Conservation (phyloP, 495 filamentous ascomycete genomes). For the Penicillium samsonianum region DNA sequence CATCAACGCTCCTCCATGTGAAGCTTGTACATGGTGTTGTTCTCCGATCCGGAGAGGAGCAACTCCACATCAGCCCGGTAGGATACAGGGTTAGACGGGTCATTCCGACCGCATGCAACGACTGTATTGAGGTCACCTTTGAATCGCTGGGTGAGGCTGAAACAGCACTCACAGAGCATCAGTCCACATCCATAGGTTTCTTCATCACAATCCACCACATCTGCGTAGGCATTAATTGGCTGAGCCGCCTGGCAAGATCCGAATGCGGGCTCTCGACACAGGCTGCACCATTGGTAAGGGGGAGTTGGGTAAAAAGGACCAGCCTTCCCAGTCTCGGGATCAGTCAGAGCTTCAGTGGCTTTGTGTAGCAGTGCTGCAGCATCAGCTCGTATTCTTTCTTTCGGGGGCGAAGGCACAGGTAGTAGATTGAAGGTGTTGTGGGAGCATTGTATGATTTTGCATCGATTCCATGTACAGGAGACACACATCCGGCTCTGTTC, state of each 20-base stretch:
- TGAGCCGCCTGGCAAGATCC: conserved; percentile 2
- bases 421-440: conserved; percentile 1
- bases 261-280: conserved; percentile 15
- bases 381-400: neutral
- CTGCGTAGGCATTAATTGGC: neutral
- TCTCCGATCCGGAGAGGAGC: neutral
- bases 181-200: conserved; percentile 11
- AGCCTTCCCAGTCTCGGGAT: neutral
- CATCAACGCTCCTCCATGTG: neutral
- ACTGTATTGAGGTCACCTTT: conserved; percentile 10
- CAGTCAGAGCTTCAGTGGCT: conserved; percentile 1
- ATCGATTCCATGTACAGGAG: neutral
- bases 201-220: neutral
- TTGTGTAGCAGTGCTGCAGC: neutral
- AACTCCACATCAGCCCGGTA: conserved; percentile 15
- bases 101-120: neutral
- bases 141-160: neutral
- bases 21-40: conserved; percentile 2
- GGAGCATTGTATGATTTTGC: conserved; percentile 11
- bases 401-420: neutral
- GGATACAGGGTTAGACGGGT: neutral
- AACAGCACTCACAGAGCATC: conserved; percentile 11
- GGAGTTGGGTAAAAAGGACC: neutral
- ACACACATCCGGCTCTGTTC: conserved; percentile 19
- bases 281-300: conserved; percentile 11